Evolutionary conservation across 1,284 basidiomycete species (phyloP), one percentile per base, ranked within the genome.

Genomic region (Coriolopsis trogii): DNA sequence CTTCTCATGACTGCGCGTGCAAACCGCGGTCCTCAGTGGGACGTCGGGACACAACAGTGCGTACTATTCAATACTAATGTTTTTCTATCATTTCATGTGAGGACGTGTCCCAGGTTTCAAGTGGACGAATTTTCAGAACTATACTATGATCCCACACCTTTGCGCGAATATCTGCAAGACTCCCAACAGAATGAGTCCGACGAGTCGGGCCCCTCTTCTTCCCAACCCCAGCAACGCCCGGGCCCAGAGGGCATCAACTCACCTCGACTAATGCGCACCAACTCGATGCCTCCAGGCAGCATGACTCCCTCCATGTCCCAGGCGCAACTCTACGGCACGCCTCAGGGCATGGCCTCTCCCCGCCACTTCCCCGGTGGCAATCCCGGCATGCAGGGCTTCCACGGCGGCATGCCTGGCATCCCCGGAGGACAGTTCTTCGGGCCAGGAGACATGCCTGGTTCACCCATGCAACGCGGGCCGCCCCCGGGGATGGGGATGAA

Each of bases 21-120:
- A 8, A 82, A 86, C 53, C 76, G 89, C 55, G 89, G 90, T 0
- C 89, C 89, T 4, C 90, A 91, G 61, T 92, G 89, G 89, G 89
- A 92, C 67, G 76, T 91, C 30, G 87, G 87, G 20, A 90, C 89
- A 18, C 89, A 92, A 67, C 83, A 87, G 90, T 92, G 58, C 59
- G 78, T 67, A 7, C 23, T 29, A 41, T 42, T 41, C 12, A 12
- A 28, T 18, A 34, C 9, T 18, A 33, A 18, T 9, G 36, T n/a
- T 6, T 13, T 40, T n/a, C 36, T 53, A 29, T 25, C 29, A 31
- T 26, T 26, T 12, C 40, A 20, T 13, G 7, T 23, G n/a, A 28
- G 5, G 34, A 0, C 10, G 1, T 26, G 6, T 9, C n/a, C 9
- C 39, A 87, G 86, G 56, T 89, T 87, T 63, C 69, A 73, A 13